Conservation (phyloP, 2,329 filamentous ascomycete species). For the Coleophoma crateriformis region DNA sequence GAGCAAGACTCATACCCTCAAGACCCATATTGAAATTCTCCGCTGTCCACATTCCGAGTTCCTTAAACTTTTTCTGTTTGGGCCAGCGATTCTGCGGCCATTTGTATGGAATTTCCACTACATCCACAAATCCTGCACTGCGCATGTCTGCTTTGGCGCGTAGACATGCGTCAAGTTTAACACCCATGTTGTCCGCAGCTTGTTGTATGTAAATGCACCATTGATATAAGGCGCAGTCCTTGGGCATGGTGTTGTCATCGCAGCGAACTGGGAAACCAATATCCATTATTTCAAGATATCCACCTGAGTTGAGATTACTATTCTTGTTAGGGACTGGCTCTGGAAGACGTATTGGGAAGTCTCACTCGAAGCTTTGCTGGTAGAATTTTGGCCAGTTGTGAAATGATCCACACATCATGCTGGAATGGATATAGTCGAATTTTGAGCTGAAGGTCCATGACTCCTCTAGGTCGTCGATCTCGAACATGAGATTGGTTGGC, state of each 20-base stretch:
- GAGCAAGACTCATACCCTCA: slow-evolving; percentile 5
- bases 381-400: slow-evolving; percentile 5
- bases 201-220: slow-evolving; percentile 20
- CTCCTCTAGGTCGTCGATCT: slow-evolving; percentile 24
- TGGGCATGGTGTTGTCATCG: slow-evolving; percentile 25
- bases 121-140: slow-evolving; percentile 8
- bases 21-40: slow-evolving; percentile 4
- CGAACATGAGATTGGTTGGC: slow-evolving; percentile 18
- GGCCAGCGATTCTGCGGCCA: slow-evolving; percentile 47
- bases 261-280: slow-evolving; percentile 11
- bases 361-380: slow-evolving; percentile 6
- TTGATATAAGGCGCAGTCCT: not conserved
- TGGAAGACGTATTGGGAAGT: too few relatives aligned
- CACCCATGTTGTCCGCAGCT: slow-evolving; percentile 22
- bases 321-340: not conserved
- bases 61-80: slow-evolving; percentile 30
- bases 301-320: slow-evolving; percentile 17
- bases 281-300: slow-evolving; percentile 25
- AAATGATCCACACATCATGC: slow-evolving; percentile 3
- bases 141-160: not conserved
- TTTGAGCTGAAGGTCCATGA: slow-evolving; percentile 17
- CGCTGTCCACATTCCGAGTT: slow-evolving; percentile 3
- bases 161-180: slow-evolving; percentile 21
- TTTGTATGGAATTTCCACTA: slow-evolving; percentile 35
- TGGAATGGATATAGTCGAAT: slow-evolving; percentile 3